A percentile compares a stretch with the other conserved stretches of the same genome.
These are phyloP conservation scores for Vaccinium corymbosum DNA, from an alignment of 148 eudicot species.

Conservation along the genomic window DNA sequence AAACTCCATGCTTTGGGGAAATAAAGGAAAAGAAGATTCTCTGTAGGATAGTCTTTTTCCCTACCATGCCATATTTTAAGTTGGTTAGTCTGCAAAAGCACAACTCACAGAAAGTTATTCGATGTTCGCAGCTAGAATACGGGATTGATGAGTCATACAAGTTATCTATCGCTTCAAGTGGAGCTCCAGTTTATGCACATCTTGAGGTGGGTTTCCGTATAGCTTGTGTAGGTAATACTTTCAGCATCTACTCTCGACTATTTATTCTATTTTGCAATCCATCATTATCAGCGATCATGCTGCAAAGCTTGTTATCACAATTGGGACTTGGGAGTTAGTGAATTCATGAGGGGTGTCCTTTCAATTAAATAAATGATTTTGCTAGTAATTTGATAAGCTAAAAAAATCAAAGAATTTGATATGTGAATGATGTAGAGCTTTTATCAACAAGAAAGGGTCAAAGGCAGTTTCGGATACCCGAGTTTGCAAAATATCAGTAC, in stretches of 20 bases:
- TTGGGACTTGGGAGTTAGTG: neutral
- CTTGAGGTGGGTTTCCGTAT: conserved; percentile 42
- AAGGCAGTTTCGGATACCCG: neutral
- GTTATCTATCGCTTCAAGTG: conserved; percentile 44
- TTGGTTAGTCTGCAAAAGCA: neutral
- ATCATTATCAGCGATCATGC: neutral
- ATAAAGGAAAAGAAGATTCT: neutral
- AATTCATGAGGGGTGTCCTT: neutral
- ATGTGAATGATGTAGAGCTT: neutral
- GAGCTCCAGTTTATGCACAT: conserved; percentile 52
- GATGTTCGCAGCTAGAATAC: conserved; percentile 61
- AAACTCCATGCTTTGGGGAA: neutral
- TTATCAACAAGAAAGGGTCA: neutral
- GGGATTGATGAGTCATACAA: conserved; percentile 79
- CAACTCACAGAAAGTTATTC: conserved; percentile 16
- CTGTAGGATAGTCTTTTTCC: neutral
- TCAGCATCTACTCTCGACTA: neutral
- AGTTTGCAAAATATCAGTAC: neutral
- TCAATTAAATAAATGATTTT: neutral
- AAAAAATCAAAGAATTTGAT: neutral
- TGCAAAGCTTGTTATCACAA: neutral
- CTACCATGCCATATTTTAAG: neutral
- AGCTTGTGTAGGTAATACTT: neutral
- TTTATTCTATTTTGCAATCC: neutral
- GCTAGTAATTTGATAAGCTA: neutral